Evolutionary conservation across 305 asterid species (phyloP).

Genomic region (Lippia alba): DNA sequence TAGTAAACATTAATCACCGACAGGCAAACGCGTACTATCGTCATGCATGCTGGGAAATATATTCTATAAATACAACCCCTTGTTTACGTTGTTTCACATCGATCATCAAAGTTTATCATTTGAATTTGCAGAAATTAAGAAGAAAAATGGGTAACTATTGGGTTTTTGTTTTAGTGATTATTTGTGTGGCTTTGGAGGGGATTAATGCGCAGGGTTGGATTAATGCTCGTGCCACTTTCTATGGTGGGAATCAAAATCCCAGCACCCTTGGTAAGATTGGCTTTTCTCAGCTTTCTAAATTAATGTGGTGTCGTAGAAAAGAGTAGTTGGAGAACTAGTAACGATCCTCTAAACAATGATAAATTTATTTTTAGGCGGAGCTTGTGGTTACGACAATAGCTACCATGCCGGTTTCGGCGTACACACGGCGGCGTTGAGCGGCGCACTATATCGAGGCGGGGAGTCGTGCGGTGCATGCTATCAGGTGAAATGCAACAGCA

Average conservation of each 20-base stretch:
- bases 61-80: constrained; percentile 36
- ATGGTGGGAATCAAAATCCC: constrained; percentile 69
- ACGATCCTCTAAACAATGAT: too few relatives aligned
- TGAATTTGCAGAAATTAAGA: too few relatives aligned
- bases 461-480: constrained; percentile 75
- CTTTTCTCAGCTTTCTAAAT: background rate
- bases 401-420: constrained; percentile 68
- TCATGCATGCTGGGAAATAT: background rate
- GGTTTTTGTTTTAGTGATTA: constrained; percentile 34
- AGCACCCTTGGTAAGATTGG: constrained; percentile 57
- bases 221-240: constrained; percentile 67
- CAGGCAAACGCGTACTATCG: constrained; percentile 52
- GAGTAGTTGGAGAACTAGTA: too few relatives aligned
- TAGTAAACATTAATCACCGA: constrained; percentile 52
- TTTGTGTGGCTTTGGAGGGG: constrained; percentile 41
- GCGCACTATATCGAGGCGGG: constrained; percentile 61
- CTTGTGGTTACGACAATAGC: constrained; percentile 70
- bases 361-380: constrained; percentile 55
- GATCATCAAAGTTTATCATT: too few relatives aligned
- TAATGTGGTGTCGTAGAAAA: too few relatives aligned
- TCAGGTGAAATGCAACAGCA: constrained; percentile 52
- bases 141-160: background rate
- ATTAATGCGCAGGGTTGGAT: constrained; percentile 51
- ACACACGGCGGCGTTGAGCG: constrained; percentile 66
- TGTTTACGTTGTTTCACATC: background rate